Base-by-base conservation (phyloP, 2,329 filamentous ascomycete species). In the Trematosphaeria pertusa region DNA sequence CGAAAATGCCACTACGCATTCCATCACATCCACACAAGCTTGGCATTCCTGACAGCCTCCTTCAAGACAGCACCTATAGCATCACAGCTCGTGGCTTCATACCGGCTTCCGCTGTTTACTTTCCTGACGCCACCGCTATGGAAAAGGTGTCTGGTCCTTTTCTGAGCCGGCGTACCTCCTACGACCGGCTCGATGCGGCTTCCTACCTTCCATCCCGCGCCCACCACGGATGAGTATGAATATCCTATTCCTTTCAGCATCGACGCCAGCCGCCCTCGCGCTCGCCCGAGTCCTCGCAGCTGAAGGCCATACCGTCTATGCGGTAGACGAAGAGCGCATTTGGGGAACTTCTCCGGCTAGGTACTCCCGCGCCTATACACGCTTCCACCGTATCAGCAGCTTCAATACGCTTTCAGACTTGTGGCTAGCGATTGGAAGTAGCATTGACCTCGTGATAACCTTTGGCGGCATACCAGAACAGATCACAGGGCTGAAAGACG, bases 231-330 rank as follows among this genome's bases (percentile, higher is more conserved):
- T 30, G 24, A n/a, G 17, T 8, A 52, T 52, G 50, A 28, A 34
- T 2, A 41, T 54, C 10, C 38, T 54, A 15, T 37, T 56, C 11
- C 49, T 46, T 10, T 43, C 37, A 10, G 43, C 53, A 3, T 51
- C 50, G 4, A 14, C 21, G 12, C 53, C 53, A 5, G n/a, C 45
- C 1, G 44, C 53, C 10, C 37, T 56, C 10, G 40, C 46, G 5
- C 41, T 54, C 7, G 50, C 50, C 8, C 43, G 53, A 21, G 24
- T 46, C 7, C 46, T 56, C 32, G 12, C 36, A 7, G 39, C 47
- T 17, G 39, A 51, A 33, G 43, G 46, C 2, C 54, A 52, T 30
- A 36, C 12, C 5, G 34, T 57, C 7, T 34, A 45, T 28, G 50
- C 47, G 12, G 48, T 41, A 20, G 54, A 54, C 15, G 26, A 37